Percentiles rank a stretch among this genome's conserved stretches.
Evolutionary conservation across 2,329 filamentous ascomycete species (phyloP).

Genomic region (Hypoxylon rubiginosum): DNA sequence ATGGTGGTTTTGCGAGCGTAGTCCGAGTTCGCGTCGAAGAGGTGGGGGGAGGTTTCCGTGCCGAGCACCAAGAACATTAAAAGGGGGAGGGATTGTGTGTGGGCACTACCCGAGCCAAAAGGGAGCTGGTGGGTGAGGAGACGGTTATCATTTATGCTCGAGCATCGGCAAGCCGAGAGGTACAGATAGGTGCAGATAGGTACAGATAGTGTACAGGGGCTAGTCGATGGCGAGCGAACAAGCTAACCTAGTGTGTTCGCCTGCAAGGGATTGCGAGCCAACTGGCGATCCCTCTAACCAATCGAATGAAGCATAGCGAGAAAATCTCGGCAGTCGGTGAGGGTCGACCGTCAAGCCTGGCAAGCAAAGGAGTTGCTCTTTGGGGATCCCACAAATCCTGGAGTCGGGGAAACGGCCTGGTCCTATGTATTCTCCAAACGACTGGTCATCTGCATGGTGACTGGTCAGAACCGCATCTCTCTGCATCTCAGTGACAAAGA

Average conservation of each 20-base stretch:
- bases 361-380: constrained; percentile 11
- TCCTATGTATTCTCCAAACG: constrained; percentile 36
- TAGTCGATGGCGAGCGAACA: constrained; percentile 38
- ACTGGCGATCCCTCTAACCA: constrained; percentile 37
- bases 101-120: constrained; percentile 6
- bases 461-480: constrained; percentile 26
- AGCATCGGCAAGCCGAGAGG: constrained; percentile 13
- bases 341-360: constrained; percentile 14
- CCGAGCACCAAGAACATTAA: constrained; percentile 12
- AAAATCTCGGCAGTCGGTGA: constrained; percentile 42
- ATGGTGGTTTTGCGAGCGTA: constrained; percentile 14
- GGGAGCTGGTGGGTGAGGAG: constrained; percentile 25
- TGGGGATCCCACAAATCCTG: constrained; percentile 35
- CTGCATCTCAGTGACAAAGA: constrained; percentile 12
- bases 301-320: constrained; percentile 33
- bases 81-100: constrained; percentile 7
- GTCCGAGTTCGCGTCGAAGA: constrained; percentile 16
- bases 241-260: constrained; percentile 37
- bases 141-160: constrained; percentile 38
- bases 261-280: constrained; percentile 39
- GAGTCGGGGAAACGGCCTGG: constrained; percentile 25
- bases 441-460: constrained; percentile 38
- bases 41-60: constrained; percentile 23
- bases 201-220: constrained; percentile 34
- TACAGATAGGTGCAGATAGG: too few relatives aligned